Evolutionary conservation across 1,284 basidiomycete genomes (phyloP).

Genomic region (Tylopilus orsonianus): DNA sequence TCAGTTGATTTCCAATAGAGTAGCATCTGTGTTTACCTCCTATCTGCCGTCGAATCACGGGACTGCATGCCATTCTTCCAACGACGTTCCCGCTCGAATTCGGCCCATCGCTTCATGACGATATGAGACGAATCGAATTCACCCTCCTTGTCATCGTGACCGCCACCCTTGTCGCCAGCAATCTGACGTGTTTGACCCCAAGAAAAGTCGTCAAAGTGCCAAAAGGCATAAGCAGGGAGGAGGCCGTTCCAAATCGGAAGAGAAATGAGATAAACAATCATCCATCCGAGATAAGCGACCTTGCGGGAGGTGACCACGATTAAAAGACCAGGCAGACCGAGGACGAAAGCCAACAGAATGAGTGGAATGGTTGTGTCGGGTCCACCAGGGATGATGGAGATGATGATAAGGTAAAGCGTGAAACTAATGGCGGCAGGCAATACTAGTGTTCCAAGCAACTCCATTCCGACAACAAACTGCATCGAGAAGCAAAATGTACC

Average conservation of each 20-base stretch:
- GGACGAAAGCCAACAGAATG: slow-evolving; percentile 87
- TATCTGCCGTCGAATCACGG: slow-evolving; percentile 76
- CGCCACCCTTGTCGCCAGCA: slow-evolving; percentile 69
- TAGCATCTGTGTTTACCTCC: slow-evolving; percentile 51
- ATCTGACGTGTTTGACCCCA: slow-evolving; percentile 97
- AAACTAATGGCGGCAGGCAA: slow-evolving; percentile 97
- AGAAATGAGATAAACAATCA: slow-evolving; percentile 91
- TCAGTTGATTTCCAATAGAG: slow-evolving; percentile 14
- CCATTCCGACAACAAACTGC: slow-evolving; percentile 99
- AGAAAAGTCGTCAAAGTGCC: slow-evolving; percentile 99
- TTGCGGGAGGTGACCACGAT: slow-evolving; percentile 96
- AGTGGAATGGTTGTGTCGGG: slow-evolving; percentile 90
- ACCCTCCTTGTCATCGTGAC: slow-evolving; percentile 90
- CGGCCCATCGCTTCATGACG: slow-evolving; percentile 98
- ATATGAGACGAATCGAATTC: slow-evolving; percentile 96
- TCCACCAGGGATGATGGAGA: slow-evolving; percentile 79
- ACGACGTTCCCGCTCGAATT: slow-evolving; percentile 94
- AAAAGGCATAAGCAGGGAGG: slow-evolving; percentile 92
- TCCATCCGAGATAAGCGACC: slow-evolving; percentile 94
- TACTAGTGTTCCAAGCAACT: slow-evolving; percentile 93
- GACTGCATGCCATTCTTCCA: slow-evolving; percentile 88
- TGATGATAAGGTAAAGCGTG: slow-evolving; percentile 90
- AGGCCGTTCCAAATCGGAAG: slow-evolving; percentile 96
- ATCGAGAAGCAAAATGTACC: slow-evolving; percentile 97
- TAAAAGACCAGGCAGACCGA: slow-evolving; percentile 93